phyloP scores from a whole-genome alignment of 2,329 filamentous ascomycete genomes.

The Beauveria medogensis region DNA sequence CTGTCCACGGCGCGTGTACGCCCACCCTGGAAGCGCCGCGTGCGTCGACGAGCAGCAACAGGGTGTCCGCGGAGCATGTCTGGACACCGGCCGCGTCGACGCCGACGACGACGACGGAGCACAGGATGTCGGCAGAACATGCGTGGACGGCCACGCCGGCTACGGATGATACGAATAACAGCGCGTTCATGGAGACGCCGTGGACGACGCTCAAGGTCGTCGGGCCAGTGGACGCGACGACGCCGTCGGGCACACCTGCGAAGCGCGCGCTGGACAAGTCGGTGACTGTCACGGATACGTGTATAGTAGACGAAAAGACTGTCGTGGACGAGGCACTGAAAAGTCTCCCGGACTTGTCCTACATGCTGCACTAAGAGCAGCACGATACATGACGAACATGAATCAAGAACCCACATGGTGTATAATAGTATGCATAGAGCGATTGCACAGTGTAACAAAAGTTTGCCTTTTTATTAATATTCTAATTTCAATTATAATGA shows the following conservation, averaged over 20 bases:
- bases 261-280: background rate
- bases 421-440: constrained; percentile 3
- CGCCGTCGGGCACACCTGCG: background rate
- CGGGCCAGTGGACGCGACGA: background rate
- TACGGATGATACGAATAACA: background rate
- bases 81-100: background rate
- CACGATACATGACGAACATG: background rate
- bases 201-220: background rate
- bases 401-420: background rate
- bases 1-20: background rate
- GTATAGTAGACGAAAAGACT: background rate
- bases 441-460: background rate
- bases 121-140: background rate
- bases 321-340: constrained; percentile 1
- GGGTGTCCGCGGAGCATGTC: background rate
- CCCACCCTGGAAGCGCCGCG: background rate
- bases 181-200: background rate
- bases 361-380: constrained; percentile 10
- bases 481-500: background rate
- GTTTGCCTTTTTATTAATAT: background rate
- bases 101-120: background rate
- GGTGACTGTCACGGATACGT: background rate
- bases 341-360: constrained; percentile 10
- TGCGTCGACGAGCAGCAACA: background rate
- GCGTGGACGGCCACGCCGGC: background rate